Base-by-base conservation (phyloP, 2,329 filamentous ascomycete genomes). In the Botrytis aclada region DNA sequence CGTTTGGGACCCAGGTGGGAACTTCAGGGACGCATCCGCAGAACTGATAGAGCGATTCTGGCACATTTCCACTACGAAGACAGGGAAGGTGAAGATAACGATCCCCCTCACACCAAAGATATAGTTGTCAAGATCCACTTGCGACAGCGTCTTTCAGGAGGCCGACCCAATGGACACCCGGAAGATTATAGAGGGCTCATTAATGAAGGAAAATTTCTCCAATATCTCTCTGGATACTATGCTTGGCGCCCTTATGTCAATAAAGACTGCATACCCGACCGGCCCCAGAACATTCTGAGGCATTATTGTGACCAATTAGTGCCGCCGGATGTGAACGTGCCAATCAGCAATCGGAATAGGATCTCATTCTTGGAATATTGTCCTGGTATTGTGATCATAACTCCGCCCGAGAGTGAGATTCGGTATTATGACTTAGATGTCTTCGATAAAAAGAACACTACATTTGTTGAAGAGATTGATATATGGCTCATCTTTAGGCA, bases 401-500 rank as follows among this genome's bases (percentile, higher is more conserved):
- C 14, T 18, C 47, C n/a, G n/a, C 12, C n/a, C n/a, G 51, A 56
- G 34, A 4, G 32, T 1, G 10, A 22, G 6, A 56, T 2, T 4
- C 10, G 3, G 18, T 41, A n/a, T 3, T 20, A 67, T 56, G 37
- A 67, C 20, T 54, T 67, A 9, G 34, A 25, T 1, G 34, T 67
- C 12, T 67, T 67, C 29, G 47, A 67, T 56, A 14, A 20, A 25
- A 0, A 22, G 16, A n/a, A 14, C 22, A 1, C 6, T 9, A 4
- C 1, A 1, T n/a, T 5, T 14, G 8, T 67, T 41, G 18, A 25
- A 12, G 69, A 71, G 37, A 20, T 64, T 4, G 69, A 71, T 45
- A 41, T 71, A 32, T 71, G 69, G 69, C 7, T 18, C 9, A 65
- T 71, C 5, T 56, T 71, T 29, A 37, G 7, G 22, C 69, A 71